Base-by-base conservation (phyloP, 345 rosid species). In the Eucalyptus sp. region DNA sequence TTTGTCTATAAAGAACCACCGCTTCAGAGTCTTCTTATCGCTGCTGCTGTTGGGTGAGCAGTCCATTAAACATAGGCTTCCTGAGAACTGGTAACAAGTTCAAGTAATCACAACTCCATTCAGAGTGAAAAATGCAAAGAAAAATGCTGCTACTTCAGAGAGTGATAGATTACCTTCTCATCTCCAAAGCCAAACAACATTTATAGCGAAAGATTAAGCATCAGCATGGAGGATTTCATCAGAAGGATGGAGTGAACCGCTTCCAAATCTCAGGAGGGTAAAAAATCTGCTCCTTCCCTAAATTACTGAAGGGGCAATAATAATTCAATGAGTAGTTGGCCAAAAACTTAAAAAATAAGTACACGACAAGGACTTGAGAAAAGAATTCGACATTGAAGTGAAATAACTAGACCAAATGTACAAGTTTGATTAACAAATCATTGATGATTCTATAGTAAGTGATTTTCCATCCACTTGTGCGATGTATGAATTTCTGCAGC, bases 1-100 rank as follows among this genome's bases (percentile, higher is more conserved):
- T 88, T 97, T 96, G 91, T 97, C 99, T 10, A 96, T 96, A 90
- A 97, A 97, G 94, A 95, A 97, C 97, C 99, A 97, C 96, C 92
- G 94, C 95, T 97, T 96, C 92, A 97, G 92, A 44, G 99, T 94
- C 93, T 95, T 95, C 97, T 96, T 95, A 87, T 96, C 96, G 91
- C 95, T 93, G 89, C 95, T 92, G 86, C 90, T 76, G 84, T 41
- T 92, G 46, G 97, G 95, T 88, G 89, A 90, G 93, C 92, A 87
- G 94, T 95, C 98, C 98, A 96, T 95, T 93, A 94, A 96, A 91
- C 88, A 92, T 81, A 89, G 87, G 89, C 90, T 88, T 88, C 96
- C 94, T 87, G 92, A 71, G 89, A 94, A 89, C 99, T 95, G 94
- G 58, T 25, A 7, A 66, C 71, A 37, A 90, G 27, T 86, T 76